Conservation (phyloP, 1,139 yeast species). For the Suhomyces taliae region DNA sequence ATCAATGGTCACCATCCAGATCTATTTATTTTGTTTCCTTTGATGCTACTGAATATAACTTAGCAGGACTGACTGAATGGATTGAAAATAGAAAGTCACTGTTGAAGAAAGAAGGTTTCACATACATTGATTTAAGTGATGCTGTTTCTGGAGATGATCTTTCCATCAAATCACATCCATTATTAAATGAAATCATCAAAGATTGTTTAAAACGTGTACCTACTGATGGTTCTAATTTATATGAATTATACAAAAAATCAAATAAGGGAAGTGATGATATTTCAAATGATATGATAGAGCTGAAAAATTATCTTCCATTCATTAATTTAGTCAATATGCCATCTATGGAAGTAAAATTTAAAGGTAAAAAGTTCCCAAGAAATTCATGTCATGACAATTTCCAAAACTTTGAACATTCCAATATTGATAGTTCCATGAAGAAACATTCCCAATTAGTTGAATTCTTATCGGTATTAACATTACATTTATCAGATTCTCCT, state of each 20-base stretch:
- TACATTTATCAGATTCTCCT: conserved; percentile 71
- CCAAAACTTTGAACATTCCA: conserved; percentile 46
- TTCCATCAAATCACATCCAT: conserved; percentile 65
- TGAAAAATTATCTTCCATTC: conserved; percentile 72
- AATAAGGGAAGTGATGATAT: conserved; percentile 27
- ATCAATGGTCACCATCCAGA: conserved; percentile 83
- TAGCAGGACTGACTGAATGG: conserved; percentile 85
- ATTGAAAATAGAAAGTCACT: conserved; percentile 57
- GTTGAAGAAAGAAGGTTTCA: conserved; percentile 60
- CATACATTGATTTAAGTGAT: conserved; percentile 77
- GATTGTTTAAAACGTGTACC: conserved; percentile 41
- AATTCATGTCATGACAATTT: conserved; percentile 69
- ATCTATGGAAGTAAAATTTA: conserved; percentile 57
- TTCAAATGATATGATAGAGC: conserved; percentile 46
- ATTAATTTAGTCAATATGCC: conserved; percentile 68
- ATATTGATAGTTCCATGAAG: conserved; percentile 56
- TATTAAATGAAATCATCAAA: conserved; percentile 48
- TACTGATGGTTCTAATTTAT: conserved; percentile 19
- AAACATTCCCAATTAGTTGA: conserved; percentile 61
- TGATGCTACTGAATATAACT: conserved; percentile 80
- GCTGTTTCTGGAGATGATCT: conserved; percentile 65
- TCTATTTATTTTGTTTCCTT: conserved; percentile 82
- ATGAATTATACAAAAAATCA: conserved; percentile 29
- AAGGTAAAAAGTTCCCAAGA: conserved; percentile 49
- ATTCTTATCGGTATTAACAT: conserved; percentile 50